phyloP scores from a whole-genome alignment of 352 stramenopile species.

The Phytophthora citrophthora region DNA sequence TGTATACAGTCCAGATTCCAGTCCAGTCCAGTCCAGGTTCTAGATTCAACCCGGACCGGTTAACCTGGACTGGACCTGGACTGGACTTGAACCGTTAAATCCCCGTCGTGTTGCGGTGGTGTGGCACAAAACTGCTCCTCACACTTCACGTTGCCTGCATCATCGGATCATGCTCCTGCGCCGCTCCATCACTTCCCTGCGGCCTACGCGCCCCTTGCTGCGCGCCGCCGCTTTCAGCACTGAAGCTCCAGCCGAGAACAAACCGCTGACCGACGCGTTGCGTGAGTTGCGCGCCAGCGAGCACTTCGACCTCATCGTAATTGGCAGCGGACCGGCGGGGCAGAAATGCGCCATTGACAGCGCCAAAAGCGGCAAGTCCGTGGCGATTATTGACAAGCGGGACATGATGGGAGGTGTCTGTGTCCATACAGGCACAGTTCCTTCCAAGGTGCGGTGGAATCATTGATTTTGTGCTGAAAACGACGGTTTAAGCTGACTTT shows the following conservation, averaged over 20 bases:
- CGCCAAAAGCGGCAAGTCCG: constrained; percentile 84
- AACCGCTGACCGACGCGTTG: constrained; percentile 67
- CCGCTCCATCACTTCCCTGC: constrained; percentile 26
- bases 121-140: constrained; percentile 21
- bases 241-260: constrained; percentile 3
- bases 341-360: constrained; percentile 92
- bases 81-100: constrained; percentile 19
- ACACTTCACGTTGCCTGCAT: background rate
- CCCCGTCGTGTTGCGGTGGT: constrained; percentile 20
- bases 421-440: constrained; percentile 90
- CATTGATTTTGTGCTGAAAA: background rate
- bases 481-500: constrained; percentile 3
- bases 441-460: constrained; percentile 62
- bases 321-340: constrained; percentile 86
- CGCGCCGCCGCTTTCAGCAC: constrained; percentile 18
- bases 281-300: constrained; percentile 85
- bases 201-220: constrained; percentile 6
- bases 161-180: constrained; percentile 23
- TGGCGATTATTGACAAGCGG: constrained; percentile 90
- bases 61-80: constrained; percentile 10
- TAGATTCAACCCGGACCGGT: constrained; percentile 15
- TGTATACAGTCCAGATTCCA: constrained; percentile 17
- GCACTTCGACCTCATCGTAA: constrained; percentile 91
- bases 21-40: constrained; percentile 7
- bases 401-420: constrained; percentile 91